Conservation (phyloP, 2,329 filamentous ascomycete genomes). For the Celoporthe dispersa region DNA sequence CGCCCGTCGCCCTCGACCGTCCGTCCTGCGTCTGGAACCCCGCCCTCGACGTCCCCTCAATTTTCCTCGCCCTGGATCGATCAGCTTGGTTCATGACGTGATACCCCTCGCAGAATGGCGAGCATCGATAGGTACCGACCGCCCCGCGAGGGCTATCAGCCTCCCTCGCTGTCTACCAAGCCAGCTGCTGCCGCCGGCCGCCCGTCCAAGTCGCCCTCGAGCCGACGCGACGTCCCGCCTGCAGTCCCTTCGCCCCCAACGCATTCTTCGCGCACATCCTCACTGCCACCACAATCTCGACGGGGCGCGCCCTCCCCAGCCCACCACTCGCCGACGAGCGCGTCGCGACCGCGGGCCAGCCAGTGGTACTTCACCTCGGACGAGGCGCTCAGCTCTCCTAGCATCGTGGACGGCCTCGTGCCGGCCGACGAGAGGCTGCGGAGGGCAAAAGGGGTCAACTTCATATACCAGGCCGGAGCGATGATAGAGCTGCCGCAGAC, state of each 20-base stretch:
- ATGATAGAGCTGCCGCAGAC: constrained; percentile 90
- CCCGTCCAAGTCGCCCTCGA: constrained; percentile 54
- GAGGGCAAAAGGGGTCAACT: constrained; percentile 91
- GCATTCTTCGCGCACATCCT: constrained; percentile 58
- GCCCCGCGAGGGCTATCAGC: constrained; percentile 61
- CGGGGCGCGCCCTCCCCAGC: constrained; percentile 50
- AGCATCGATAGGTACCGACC: constrained; percentile 64
- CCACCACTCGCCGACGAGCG: constrained; percentile 44
- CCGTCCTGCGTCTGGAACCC: constrained; percentile 5
- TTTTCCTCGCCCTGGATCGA: not conserved
- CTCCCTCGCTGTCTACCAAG: constrained; percentile 49
- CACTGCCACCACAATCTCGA: constrained; percentile 52
- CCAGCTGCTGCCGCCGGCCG: constrained; percentile 39
- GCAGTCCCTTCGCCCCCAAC: constrained; percentile 65
- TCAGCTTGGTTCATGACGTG: constrained; percentile 25
- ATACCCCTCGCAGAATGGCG: constrained; percentile 50
- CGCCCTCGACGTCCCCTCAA: constrained; percentile 9
- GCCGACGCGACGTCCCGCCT: constrained; percentile 61
- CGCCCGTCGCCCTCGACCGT: not conserved
- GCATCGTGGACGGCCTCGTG: constrained; percentile 79
- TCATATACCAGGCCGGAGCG: constrained; percentile 92
- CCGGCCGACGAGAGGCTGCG: constrained; percentile 77
- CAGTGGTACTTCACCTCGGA: constrained; percentile 92
- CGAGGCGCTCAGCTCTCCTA: constrained; percentile 82
- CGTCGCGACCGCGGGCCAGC: constrained; percentile 44